These are phyloP conservation scores for Eucalyptus virginea DNA, from an alignment of 345 rosid species.

Conservation along the genomic window DNA sequence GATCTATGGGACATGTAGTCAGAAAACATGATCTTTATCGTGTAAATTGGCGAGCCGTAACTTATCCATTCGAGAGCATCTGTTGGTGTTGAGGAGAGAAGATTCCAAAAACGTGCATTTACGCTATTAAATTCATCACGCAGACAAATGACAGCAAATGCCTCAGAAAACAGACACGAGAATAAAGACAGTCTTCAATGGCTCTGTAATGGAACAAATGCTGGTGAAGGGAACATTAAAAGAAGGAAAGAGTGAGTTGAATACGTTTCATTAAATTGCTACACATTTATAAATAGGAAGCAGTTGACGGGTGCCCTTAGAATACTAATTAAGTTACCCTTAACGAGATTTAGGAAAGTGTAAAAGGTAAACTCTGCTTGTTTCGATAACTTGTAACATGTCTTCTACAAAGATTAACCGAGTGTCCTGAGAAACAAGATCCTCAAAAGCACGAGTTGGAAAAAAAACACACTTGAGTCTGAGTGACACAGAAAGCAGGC, in stretches of 20 bases:
- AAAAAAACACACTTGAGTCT: background rate
- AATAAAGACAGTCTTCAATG: background rate
- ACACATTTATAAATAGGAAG: background rate
- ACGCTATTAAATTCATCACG: constrained; percentile 1
- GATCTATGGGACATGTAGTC: background rate
- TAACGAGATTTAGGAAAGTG: background rate
- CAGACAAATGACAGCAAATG: constrained; percentile 17
- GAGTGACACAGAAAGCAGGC: background rate
- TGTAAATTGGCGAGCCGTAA: background rate
- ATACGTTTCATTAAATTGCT: background rate
- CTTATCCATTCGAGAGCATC: constrained; percentile 12
- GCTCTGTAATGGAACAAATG: constrained; percentile 1
- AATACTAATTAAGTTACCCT: background rate
- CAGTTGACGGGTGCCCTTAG: background rate
- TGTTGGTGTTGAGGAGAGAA: background rate
- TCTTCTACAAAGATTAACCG: background rate
- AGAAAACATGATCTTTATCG: constrained; percentile 3
- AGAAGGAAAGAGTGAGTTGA: background rate
- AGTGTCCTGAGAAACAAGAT: background rate
- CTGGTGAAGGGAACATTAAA: background rate
- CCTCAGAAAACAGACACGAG: background rate
- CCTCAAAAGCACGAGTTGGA: background rate
- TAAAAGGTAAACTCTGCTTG: background rate
- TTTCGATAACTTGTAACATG: background rate
- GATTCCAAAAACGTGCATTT: constrained; percentile 13